Percentiles rank a stretch among this genome's conserved stretches.
These are phyloP conservation scores for Metarhizium sp. DNA, from an alignment of 2,329 filamentous ascomycete genomes.

Conservation along the genomic window DNA sequence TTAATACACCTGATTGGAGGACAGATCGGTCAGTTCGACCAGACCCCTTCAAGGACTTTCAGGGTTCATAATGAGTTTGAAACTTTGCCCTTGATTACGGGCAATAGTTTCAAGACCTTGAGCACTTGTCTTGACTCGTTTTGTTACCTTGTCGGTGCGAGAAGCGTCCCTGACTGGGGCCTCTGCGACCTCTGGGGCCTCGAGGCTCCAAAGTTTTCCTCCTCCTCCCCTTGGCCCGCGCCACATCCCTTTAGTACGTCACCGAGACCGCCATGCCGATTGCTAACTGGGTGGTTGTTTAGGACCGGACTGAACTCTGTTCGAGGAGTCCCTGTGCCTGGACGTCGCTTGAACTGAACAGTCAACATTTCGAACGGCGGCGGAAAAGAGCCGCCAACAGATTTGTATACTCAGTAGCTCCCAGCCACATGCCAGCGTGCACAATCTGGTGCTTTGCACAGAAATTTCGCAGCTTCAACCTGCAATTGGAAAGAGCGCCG, in stretches of 20 bases:
- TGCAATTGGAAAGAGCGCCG: neutral
- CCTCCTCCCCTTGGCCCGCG: neutral
- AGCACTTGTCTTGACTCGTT: neutral
- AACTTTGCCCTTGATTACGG: neutral
- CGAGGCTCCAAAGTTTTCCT: neutral
- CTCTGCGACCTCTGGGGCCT: neutral
- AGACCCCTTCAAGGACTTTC: neutral
- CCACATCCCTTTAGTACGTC: slow-evolving; percentile 3
- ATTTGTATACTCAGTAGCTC: neutral
- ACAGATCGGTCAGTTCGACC: neutral
- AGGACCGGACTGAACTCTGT: slow-evolving; percentile 3
- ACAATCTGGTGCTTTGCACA: neutral
- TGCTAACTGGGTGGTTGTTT: slow-evolving; percentile 4
- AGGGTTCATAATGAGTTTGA: neutral
- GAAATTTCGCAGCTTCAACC: neutral
- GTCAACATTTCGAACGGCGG: neutral
- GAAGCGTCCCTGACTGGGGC: neutral
- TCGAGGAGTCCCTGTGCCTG: slow-evolving; percentile 1
- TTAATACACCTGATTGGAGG: neutral
- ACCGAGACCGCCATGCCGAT: neutral
- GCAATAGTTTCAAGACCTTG: neutral
- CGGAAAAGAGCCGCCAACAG: no score
- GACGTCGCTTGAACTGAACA: neutral
- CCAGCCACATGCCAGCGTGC: neutral
- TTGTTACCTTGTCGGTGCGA: neutral